Evolutionary conservation across 352 stramenopile genomes (phyloP).

Genomic region (Plasmopara halstedii): DNA sequence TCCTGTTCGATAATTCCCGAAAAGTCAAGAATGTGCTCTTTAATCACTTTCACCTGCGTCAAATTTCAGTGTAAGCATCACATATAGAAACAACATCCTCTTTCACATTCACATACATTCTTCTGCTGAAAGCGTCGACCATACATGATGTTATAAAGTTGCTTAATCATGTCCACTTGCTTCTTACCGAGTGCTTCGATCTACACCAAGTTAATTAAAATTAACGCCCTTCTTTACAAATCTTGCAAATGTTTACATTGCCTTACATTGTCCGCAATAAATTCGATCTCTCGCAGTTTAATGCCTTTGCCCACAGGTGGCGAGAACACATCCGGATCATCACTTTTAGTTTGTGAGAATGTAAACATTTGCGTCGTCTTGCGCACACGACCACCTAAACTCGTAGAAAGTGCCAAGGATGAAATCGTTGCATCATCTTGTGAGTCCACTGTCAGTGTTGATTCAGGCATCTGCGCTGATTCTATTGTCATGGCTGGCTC

Average conservation of each 20-base stretch:
- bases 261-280: slow-evolving; percentile 40
- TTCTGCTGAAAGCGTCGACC: slow-evolving; percentile 69
- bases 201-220: slow-evolving; percentile 14
- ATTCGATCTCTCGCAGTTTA: slow-evolving; percentile 61
- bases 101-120: slow-evolving; percentile 35
- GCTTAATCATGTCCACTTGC: slow-evolving; percentile 59
- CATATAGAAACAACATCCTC: not conserved
- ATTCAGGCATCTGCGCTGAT: slow-evolving; percentile 6
- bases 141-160: slow-evolving; percentile 80
- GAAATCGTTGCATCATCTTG: slow-evolving; percentile 1
- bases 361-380: slow-evolving; percentile 62
- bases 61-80: not conserved
- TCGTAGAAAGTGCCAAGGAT: slow-evolving; percentile 9
- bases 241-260: not conserved
- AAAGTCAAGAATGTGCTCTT: slow-evolving; percentile 78
- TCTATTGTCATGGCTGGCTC: slow-evolving; percentile 9
- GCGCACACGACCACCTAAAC: slow-evolving; percentile 42
- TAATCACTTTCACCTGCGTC: slow-evolving; percentile 63
- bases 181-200: slow-evolving; percentile 65
- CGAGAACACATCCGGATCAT: slow-evolving; percentile 57
- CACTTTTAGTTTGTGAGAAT: slow-evolving; percentile 34
- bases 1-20: slow-evolving; percentile 53
- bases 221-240: not conserved
- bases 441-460: slow-evolving; percentile 7
- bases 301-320: slow-evolving; percentile 41